Percentiles rank a stretch among this genome's conserved stretches.
Conservation (phyloP, 1,139 yeast species). For the Suhomyces bolitotheri region DNA sequence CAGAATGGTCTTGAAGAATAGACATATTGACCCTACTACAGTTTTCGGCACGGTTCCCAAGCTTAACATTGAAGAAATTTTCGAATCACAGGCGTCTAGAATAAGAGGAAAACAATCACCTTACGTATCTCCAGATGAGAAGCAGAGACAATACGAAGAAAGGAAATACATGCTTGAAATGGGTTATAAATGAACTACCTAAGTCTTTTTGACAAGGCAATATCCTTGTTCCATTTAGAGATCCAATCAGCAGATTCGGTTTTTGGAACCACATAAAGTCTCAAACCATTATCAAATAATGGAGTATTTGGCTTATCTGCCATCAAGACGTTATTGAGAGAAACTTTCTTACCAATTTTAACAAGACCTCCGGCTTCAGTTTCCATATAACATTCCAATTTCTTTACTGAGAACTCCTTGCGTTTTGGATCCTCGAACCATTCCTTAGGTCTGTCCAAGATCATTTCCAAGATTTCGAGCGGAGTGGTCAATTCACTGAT, state of each 20-base stretch:
- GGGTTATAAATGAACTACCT: slow-evolving; percentile 42
- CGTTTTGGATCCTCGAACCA: slow-evolving; percentile 73
- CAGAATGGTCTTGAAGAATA: slow-evolving; percentile 55
- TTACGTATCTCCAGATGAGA: slow-evolving; percentile 28
- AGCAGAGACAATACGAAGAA: slow-evolving; percentile 43
- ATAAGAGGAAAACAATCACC: slow-evolving; percentile 63
- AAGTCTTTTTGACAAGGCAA: slow-evolving; percentile 54
- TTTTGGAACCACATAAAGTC: slow-evolving; percentile 81
- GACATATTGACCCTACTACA: slow-evolving; percentile 62
- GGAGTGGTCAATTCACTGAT: slow-evolving; percentile 71
- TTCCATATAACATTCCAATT: slow-evolving; percentile 76
- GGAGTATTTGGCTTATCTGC: slow-evolving; percentile 69
- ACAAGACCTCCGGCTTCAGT: slow-evolving; percentile 82
- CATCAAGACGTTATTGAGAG: slow-evolving; percentile 64
- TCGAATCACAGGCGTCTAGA: slow-evolving; percentile 49
- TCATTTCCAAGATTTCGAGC: slow-evolving; percentile 53
- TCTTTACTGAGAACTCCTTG: slow-evolving; percentile 55
- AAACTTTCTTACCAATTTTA: slow-evolving; percentile 77
- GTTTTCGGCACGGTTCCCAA: slow-evolving; percentile 81
- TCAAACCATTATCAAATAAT: slow-evolving; percentile 70
- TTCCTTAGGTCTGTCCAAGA: slow-evolving; percentile 63
- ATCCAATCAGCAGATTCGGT: slow-evolving; percentile 66
- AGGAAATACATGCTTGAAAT: slow-evolving; percentile 49
- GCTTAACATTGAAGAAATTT: slow-evolving; percentile 67
- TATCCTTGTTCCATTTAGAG: slow-evolving; percentile 62